A percentile compares a stretch with the other conserved stretches of the same genome.
Evolutionary conservation across 768 basidiomycete species (phyloP).

Genomic region (Royoungia palumana): DNA sequence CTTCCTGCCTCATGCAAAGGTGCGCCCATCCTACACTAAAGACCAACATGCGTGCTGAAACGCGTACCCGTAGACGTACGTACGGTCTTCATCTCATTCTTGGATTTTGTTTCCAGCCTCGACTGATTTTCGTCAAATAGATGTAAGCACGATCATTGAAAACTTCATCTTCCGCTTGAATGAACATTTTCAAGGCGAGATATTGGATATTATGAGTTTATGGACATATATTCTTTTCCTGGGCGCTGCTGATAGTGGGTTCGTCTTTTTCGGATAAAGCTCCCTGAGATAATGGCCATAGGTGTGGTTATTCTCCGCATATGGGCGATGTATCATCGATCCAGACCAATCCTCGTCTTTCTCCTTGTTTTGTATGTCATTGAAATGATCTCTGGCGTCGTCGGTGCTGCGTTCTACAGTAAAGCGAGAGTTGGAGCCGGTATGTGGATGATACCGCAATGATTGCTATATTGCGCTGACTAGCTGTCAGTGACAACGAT

Average conservation of each 20-base stretch:
- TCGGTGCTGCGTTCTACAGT: no score
- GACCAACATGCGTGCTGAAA: background rate
- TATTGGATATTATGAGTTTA: background rate
- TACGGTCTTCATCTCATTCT: background rate
- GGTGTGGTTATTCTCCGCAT: constrained; percentile 11
- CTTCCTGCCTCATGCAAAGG: background rate
- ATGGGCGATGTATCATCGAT: constrained; percentile 11
- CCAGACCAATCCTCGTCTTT: background rate
- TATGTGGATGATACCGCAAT: no score
- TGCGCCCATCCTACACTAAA: background rate
- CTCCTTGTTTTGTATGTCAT: background rate
- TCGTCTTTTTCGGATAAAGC: background rate
- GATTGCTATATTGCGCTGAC: no score
- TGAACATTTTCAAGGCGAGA: background rate
- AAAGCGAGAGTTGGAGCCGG: no score
- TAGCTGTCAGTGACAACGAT: no score
- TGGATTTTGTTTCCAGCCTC: background rate
- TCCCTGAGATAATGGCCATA: background rate
- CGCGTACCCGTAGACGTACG: background rate
- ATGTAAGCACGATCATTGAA: background rate
- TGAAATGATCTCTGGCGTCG: background rate
- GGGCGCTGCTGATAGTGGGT: constrained; percentile 3
- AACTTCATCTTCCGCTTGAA: background rate
- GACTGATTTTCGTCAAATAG: background rate
- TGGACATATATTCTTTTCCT: background rate